A percentile compares a stretch with the other conserved stretches of the same genome.
phyloP scores from a whole-genome alignment of 2,329 filamentous ascomycete genomes.

The Emmonsiellopsis sp. region DNA sequence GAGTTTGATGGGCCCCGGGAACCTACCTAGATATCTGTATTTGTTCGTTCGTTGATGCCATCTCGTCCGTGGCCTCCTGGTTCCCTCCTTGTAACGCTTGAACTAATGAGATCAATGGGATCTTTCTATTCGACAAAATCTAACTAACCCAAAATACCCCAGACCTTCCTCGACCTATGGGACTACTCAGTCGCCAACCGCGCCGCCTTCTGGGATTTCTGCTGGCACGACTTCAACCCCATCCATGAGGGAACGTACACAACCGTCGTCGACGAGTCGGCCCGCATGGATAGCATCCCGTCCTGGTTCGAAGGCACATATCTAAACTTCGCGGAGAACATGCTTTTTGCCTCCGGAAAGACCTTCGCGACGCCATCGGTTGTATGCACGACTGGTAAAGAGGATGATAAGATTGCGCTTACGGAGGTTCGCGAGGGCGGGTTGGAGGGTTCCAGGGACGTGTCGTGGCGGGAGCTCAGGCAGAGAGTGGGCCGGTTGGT shows the following conservation, averaged over 20 bases:
- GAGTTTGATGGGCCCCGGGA: too few relatives aligned
- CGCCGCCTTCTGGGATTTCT: conserved; percentile 54
- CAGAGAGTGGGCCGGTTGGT: conserved; percentile 49
- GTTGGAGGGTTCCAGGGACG: conserved; percentile 29
- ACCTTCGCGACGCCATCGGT: conserved; percentile 33
- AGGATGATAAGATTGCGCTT: conserved; percentile 59
- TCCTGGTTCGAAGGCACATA: conserved; percentile 66
- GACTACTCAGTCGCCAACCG: conserved; percentile 56
- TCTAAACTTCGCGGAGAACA: conserved; percentile 72
- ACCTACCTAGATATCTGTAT: too few relatives aligned
- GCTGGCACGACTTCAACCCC: conserved; percentile 51
- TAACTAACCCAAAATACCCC: not conserved
- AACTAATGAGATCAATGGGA: too few relatives aligned
- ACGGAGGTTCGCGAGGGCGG: conserved; percentile 49
- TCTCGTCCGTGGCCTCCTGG: too few relatives aligned
- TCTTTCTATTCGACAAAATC: too few relatives aligned
- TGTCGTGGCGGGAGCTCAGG: conserved; percentile 61
- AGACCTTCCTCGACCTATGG: conserved; percentile 63
- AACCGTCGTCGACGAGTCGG: conserved; percentile 57
- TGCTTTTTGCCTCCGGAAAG: conserved; percentile 50
- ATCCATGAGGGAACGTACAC: conserved; percentile 54
- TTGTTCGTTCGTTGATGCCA: too few relatives aligned
- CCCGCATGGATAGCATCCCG: conserved; percentile 62
- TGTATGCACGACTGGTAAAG: conserved; percentile 52
- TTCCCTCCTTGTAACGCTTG: too few relatives aligned